Percentiles rank a stretch among this genome's conserved stretches.
Conservation (phyloP, 306 rosid genomes). For the Quercus ilex region DNA sequence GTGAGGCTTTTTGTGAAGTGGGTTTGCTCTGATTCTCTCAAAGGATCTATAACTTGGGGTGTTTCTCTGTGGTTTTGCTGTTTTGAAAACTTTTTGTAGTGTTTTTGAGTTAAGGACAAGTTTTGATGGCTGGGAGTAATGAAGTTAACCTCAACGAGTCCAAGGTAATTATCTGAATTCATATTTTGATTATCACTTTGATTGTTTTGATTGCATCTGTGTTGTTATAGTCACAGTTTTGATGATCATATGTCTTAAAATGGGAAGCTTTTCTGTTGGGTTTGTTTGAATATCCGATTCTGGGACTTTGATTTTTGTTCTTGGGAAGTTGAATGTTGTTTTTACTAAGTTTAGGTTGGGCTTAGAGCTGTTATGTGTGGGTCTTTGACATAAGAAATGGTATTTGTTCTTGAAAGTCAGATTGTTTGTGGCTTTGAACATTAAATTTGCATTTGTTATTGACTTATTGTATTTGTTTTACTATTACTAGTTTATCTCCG, state of each 20-base stretch:
- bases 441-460: not conserved
- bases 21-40: not conserved
- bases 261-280: not conserved
- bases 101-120: not conserved
- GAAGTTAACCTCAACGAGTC: slow-evolving; percentile 72
- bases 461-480: not conserved
- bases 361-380: not conserved
- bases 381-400: not conserved
- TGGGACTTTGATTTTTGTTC: not conserved
- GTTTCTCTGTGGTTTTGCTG: not conserved
- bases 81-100: not conserved
- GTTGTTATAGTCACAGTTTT: not conserved
- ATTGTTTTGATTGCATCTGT: not conserved
- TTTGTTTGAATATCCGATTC: not conserved
- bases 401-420: not conserved
- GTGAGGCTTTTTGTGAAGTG: slow-evolving; percentile 8
- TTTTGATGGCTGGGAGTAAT: slow-evolving; percentile 65
- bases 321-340: not conserved
- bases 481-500: not conserved
- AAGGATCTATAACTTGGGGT: slow-evolving; percentile 30
- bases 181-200: not conserved
- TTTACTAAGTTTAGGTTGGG: not conserved
- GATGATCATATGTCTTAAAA: not conserved
- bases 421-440: not conserved
- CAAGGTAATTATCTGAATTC: slow-evolving; percentile 34